Evolutionary conservation across 805 yeast species (phyloP).

Genomic region (Saccharomycopsis selenospora): DNA sequence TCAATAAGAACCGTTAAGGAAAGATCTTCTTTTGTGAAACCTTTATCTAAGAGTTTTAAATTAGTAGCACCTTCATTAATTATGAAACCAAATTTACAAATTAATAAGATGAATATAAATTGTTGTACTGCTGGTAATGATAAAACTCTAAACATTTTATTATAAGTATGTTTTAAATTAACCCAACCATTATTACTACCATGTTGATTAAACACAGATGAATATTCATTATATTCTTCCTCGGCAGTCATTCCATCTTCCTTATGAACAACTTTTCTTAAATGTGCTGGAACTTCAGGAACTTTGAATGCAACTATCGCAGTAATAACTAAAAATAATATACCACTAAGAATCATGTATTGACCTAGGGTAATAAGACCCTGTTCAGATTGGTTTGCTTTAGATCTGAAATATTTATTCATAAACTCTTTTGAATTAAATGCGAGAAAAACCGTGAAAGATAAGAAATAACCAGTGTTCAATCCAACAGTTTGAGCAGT

Average conservation of each 20-base stretch:
- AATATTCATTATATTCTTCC: conserved; percentile 8
- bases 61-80: conserved; percentile 96
- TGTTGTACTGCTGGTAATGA: conserved; percentile 64
- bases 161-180: conserved; percentile 46
- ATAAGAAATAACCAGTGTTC: conserved; percentile 84
- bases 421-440: conserved; percentile 90
- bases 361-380: conserved; percentile 70
- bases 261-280: conserved; percentile 24
- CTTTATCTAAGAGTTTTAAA: conserved; percentile 81
- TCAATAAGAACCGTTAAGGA: conserved; percentile 90
- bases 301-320: conserved; percentile 48
- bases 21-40: conserved; percentile 86
- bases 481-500: conserved; percentile 97
- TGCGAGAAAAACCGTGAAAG: conserved; percentile 87
- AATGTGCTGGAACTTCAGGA: conserved; percentile 63
- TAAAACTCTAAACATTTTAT: conserved; percentile 61
- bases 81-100: conserved; percentile 88
- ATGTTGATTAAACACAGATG: conserved; percentile 3
- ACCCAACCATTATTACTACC: conserved; percentile 13
- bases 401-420: conserved; percentile 65
- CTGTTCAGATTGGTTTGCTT: conserved; percentile 40
- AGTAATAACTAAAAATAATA: conserved; percentile 62
- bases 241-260: conserved; percentile 21
- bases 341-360: conserved; percentile 74
- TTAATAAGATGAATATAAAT: conserved; percentile 64